Base-by-base conservation (phyloP, 169 alveolate genomes). In the Cryptosporidium xiaoi region DNA sequence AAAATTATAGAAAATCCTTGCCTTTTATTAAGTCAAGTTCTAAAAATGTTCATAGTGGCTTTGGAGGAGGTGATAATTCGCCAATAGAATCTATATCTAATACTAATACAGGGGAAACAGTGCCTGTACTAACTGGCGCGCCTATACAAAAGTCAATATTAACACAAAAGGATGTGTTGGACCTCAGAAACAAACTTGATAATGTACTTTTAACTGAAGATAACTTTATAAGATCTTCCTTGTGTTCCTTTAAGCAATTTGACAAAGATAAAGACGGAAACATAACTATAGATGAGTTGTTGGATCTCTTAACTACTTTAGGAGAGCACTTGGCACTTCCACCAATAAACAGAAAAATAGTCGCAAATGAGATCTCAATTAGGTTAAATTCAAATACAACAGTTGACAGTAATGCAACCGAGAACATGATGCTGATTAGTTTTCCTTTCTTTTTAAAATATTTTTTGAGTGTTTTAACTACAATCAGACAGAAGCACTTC, bases 251-350 rank as follows among this genome's bases (percentile, higher is more conserved):
- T 12, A 66, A 69, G 46, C 83, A 69, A 36, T 69, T 69, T 69
- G 83, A 69, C 56, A 18, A 24, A 16, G 83, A 69, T 33, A 62
- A 62, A 1, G 83, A 69, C 40, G 83, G 83, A 12, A 53, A 69
- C 20, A 29, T 69, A 20, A 69, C 66, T 8, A 55, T 69, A 51
- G 83, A 69, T 18, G 83, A 69, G 24, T 69, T 69, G 20, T 53
- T 69, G 36, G 83, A 69, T 18, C 40, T 69, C 33, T 56, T 69
- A n/a, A 69, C 83, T 16, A 69, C 83, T 12, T 33, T 69, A 16
- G 83, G 83, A 16, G 83, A 69, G 66, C 83, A 69, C 13, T 56
- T 69, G 31, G 83, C 83, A 33, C 34, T 69, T n/a, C 83, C 83
- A n/a, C 83, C 83, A n/a, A 69, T 69, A 27, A 69, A 69, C 10